Conservation (phyloP, 805 yeast genomes). For the Ogataea pini region DNA sequence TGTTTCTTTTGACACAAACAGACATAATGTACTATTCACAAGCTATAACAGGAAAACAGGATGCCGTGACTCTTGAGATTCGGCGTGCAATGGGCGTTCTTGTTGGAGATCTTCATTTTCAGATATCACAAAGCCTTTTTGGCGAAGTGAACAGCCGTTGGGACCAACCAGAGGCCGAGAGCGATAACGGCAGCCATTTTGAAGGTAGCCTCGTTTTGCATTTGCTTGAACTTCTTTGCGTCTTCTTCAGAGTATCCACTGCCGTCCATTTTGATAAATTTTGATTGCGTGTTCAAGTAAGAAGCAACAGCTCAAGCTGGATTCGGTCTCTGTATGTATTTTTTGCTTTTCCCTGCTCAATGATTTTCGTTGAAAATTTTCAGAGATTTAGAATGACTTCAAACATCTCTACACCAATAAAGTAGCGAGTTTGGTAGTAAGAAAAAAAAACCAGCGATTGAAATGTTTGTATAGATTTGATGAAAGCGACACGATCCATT, state of each 20-base stretch:
- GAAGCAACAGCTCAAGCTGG: background rate
- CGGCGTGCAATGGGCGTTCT: background rate
- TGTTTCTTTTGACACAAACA: background rate
- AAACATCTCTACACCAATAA: conserved; percentile 1
- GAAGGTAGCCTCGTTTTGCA: conserved; percentile 59
- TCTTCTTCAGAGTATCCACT: conserved; percentile 31
- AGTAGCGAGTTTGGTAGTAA: background rate
- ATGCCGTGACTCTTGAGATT: background rate
- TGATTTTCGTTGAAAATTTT: background rate
- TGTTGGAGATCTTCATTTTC: background rate
- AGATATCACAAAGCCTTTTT: conserved; percentile 39
- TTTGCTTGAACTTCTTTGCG: conserved; percentile 60
- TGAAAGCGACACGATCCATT: background rate
- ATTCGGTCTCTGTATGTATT: background rate
- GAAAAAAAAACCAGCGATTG: background rate
- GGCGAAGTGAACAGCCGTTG: conserved; percentile 55
- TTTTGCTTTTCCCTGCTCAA: background rate
- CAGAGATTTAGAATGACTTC: background rate
- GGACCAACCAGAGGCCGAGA: conserved; percentile 60
- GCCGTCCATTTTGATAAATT: conserved; percentile 28
- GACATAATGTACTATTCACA: conserved; percentile 13
- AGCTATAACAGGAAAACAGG: conserved; percentile 1
- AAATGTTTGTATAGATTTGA: background rate
- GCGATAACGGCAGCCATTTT: conserved; percentile 62
- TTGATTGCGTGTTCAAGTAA: background rate